A percentile compares a stretch with the other conserved stretches of the same genome.
Evolutionary conservation across 23 red algal species (phyloP).

Genomic region (Pyropia haitanensis): DNA sequence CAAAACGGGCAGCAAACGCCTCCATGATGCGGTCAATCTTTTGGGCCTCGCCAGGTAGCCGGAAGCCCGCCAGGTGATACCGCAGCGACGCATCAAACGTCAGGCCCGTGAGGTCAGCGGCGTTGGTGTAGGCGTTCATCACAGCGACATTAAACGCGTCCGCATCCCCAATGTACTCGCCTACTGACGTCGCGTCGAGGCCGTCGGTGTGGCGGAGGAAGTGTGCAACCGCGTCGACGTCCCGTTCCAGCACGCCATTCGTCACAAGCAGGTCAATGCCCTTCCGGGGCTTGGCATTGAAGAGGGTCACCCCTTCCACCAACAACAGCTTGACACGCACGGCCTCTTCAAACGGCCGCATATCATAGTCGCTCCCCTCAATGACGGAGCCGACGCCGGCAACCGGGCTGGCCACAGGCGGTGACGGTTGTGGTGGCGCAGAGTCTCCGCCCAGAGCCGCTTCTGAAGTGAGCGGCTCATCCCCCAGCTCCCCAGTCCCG

Average conservation of each 20-base stretch:
- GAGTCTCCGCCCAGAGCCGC: too few relatives aligned
- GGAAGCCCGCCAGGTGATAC: conserved; percentile 65
- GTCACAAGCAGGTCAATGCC: conserved; percentile 60
- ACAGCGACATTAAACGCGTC: conserved; percentile 64
- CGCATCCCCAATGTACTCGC: conserved; percentile 79
- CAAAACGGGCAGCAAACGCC: conserved; percentile 88
- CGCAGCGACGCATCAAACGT: conserved; percentile 82
- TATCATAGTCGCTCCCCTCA: conserved; percentile 57
- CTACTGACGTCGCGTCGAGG: conserved; percentile 71
- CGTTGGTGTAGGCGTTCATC: conserved; percentile 93
- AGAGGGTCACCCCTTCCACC: conserved; percentile 46
- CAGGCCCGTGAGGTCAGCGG: conserved; percentile 61
- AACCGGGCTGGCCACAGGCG: conserved; percentile 2
- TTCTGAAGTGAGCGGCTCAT: too few relatives aligned
- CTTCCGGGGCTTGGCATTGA: conserved; percentile 73
- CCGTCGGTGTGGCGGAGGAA: conserved; percentile 62
- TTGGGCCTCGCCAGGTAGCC: conserved; percentile 90
- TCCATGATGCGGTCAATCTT: conserved; percentile 99
- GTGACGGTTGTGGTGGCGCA: too few relatives aligned
- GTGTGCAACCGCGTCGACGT: conserved; percentile 45
- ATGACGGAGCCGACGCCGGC: conserved; percentile 27
- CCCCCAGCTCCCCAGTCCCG: too few relatives aligned
- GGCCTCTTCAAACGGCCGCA: conserved; percentile 45
- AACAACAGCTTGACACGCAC: conserved; percentile 56
- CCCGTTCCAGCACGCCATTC: conserved; percentile 22